phyloP scores from a whole-genome alignment of 2,329 filamentous ascomycete species.

The Aureobasidium sp. region DNA sequence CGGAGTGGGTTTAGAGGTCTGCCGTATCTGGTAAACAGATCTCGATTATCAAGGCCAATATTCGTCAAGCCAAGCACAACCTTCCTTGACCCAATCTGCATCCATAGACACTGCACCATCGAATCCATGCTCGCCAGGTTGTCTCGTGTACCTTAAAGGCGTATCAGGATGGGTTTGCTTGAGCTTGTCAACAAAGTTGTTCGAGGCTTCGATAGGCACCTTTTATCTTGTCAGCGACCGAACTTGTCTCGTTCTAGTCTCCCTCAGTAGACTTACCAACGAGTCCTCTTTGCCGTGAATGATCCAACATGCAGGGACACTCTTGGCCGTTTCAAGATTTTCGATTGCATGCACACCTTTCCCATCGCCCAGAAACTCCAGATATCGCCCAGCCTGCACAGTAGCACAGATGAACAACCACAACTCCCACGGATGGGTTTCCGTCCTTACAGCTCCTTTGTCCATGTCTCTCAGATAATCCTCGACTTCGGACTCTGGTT shows the following conservation, averaged over 20 bases:
- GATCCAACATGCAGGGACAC: slow-evolving; percentile 26
- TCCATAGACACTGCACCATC: slow-evolving; percentile 21
- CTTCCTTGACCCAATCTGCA: slow-evolving; percentile 26
- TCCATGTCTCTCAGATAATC: slow-evolving; percentile 14
- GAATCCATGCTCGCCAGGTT: slow-evolving; percentile 33
- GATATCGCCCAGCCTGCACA: slow-evolving; percentile 16
- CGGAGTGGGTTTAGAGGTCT: background rate
- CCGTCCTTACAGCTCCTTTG: slow-evolving; percentile 14
- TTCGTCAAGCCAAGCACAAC: slow-evolving; percentile 20
- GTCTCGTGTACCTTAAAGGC: slow-evolving; percentile 22
- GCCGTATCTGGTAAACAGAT: background rate
- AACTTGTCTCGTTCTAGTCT: background rate
- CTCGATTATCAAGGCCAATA: slow-evolving; percentile 20
- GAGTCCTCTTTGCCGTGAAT: slow-evolving; percentile 30
- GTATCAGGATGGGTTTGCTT: slow-evolving; percentile 20
- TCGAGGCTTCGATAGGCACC: slow-evolving; percentile 24
- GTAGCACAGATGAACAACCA: slow-evolving; percentile 18
- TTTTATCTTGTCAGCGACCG: background rate
- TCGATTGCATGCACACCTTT: slow-evolving; percentile 23
- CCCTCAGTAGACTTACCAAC: slow-evolving; percentile 9
- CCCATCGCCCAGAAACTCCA: slow-evolving; percentile 15
- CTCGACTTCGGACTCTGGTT: background rate
- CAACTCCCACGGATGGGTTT: slow-evolving; percentile 12
- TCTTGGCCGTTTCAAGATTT: slow-evolving; percentile 21
- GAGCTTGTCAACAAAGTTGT: slow-evolving; percentile 24